Percentiles rank a stretch among this genome's conserved stretches.
These are phyloP conservation scores for Naganishia cerealis DNA, from an alignment of 1,284 basidiomycete genomes.

Conservation along the genomic window DNA sequence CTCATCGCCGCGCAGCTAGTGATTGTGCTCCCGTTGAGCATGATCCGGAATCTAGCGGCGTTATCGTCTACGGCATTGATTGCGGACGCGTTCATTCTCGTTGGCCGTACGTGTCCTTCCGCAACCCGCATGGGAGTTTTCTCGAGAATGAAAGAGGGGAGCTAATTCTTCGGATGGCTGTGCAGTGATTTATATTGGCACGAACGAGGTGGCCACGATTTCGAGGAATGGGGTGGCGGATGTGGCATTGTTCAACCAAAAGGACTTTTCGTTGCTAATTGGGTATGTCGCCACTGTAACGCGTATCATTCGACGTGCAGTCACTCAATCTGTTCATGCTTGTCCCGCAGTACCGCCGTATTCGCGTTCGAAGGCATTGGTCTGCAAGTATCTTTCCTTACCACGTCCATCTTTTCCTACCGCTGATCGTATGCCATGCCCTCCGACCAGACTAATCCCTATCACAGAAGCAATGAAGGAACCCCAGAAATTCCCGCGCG, in stretches of 20 bases:
- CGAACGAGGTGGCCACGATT: constrained; percentile 72
- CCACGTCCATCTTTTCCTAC: background rate
- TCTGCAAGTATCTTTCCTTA: constrained; percentile 60
- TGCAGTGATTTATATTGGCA: constrained; percentile 74
- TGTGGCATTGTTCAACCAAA: constrained; percentile 81
- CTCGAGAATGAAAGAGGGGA: background rate
- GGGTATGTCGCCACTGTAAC: constrained; percentile 61
- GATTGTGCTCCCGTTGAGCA: constrained; percentile 80
- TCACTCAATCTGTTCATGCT: constrained; percentile 6
- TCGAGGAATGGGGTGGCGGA: constrained; percentile 71
- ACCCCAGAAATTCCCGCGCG: constrained; percentile 86
- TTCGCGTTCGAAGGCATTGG: constrained; percentile 99
- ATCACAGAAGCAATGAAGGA: constrained; percentile 95
- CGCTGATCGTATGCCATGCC: background rate
- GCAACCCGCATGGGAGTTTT: background rate
- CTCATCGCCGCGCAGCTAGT: constrained; percentile 82
- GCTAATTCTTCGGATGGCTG: background rate
- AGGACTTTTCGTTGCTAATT: constrained; percentile 86
- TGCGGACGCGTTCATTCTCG: constrained; percentile 92
- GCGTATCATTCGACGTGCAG: too few species aligned
- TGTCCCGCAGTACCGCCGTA: constrained; percentile 74
- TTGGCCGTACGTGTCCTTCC: constrained; percentile 61
- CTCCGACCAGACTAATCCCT: constrained; percentile 68
- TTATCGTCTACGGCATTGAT: constrained; percentile 87
- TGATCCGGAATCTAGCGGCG: constrained; percentile 87